Conservation (phyloP, 177 flowering plant species). For the Vitis hybrid region DNA sequence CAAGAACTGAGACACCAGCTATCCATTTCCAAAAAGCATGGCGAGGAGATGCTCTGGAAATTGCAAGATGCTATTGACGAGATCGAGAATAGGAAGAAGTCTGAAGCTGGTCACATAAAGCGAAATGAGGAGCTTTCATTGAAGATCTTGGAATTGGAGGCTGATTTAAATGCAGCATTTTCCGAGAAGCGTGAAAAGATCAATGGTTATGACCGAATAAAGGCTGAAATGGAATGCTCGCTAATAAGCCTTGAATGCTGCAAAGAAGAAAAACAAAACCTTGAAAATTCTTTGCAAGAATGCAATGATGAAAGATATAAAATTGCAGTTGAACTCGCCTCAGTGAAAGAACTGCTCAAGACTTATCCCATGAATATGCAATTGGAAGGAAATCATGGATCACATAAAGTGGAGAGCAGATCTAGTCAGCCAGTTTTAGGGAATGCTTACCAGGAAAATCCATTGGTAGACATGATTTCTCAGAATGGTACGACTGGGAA, state of each 20-base stretch:
- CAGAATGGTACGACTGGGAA: slow-evolving; percentile 7
- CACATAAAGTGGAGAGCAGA: slow-evolving; percentile 7
- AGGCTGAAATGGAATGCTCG: slow-evolving; percentile 89
- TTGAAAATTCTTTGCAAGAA: slow-evolving; percentile 65
- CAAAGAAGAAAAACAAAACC: slow-evolving; percentile 84
- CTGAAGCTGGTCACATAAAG: slow-evolving; percentile 68
- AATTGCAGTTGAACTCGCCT: slow-evolving; percentile 42
- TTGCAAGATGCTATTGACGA: slow-evolving; percentile 86
- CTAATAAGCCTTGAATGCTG: slow-evolving; percentile 86
- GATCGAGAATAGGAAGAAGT: slow-evolving; percentile 73
- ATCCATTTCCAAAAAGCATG: slow-evolving; percentile 72
- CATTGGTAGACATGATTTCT: neutral
- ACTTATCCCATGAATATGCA: slow-evolving; percentile 18
- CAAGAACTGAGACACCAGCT: slow-evolving; percentile 84
- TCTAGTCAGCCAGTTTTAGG: slow-evolving; percentile 10
- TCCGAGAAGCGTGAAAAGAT: slow-evolving; percentile 69
- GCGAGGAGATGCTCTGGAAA: slow-evolving; percentile 86
- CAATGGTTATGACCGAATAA: slow-evolving; percentile 61
- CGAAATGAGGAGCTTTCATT: slow-evolving; percentile 68
- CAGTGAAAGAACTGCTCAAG: slow-evolving; percentile 41
- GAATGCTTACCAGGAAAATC: neutral
- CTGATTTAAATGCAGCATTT: slow-evolving; percentile 52
- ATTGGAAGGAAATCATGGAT: slow-evolving; percentile 20
- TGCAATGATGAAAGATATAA: slow-evolving; percentile 51
- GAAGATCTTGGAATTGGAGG: slow-evolving; percentile 66